phyloP scores from a whole-genome alignment of 2,329 filamentous ascomycete genomes.

The Pestalotiopsis sp. region DNA sequence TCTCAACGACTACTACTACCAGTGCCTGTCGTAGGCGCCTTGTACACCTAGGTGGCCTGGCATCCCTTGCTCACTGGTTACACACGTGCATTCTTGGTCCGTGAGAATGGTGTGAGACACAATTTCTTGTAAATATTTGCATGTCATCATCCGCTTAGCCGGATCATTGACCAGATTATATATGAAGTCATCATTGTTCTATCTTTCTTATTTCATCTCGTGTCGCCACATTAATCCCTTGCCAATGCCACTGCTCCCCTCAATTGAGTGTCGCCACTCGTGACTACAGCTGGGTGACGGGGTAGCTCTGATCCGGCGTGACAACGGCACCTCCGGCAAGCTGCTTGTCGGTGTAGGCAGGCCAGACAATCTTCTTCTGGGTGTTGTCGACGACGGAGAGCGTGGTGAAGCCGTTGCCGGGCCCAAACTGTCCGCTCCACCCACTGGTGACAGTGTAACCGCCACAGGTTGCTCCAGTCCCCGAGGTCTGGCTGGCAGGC shows the following conservation, averaged over 20 bases:
- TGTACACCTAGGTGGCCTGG: neutral
- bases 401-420: conserved; percentile 53
- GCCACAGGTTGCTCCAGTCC: conserved; percentile 42
- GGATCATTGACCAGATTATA: neutral
- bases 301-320: conserved; percentile 14
- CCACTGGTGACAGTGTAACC: conserved; percentile 51
- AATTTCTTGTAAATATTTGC: conserved; percentile 6
- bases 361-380: conserved; percentile 47
- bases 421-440: conserved; percentile 58
- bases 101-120: neutral
- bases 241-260: neutral
- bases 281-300: conserved; percentile 4
- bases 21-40: neutral
- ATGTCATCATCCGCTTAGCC: neutral
- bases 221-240: neutral
- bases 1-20: conserved; percentile 8
- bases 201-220: neutral
- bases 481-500: conserved; percentile 36
- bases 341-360: conserved; percentile 54
- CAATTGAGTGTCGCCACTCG: neutral
- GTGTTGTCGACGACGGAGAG: conserved; percentile 48
- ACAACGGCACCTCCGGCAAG: conserved; percentile 12
- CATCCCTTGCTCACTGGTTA: neutral
- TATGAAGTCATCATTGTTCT: neutral
- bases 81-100: neutral